Evolutionary conservation across 805 yeast genomes (phyloP), one percentile per base, ranked within the genome.

Genomic region (Candida lessepsii): DNA sequence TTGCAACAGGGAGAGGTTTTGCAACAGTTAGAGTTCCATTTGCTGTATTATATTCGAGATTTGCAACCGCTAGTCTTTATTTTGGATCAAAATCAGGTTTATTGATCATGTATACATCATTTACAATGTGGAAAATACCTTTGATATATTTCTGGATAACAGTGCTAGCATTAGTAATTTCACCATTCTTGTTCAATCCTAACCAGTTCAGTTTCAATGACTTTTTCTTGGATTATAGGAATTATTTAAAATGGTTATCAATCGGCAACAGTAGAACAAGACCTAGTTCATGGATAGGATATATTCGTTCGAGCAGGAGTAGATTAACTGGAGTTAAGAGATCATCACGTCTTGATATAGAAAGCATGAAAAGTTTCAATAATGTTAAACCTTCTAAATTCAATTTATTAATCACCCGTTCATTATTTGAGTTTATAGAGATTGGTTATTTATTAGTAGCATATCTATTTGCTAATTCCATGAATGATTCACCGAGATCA

Each of bases 1-100:
- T 85, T 56, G 80, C 90, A 29, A 85, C 93, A 13, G 93, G 93
- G 60, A 76, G 95, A 72, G 90, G 93, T 52, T 84, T 85, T 59
- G 91, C 91, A 32, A 84, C 90, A 35, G 77, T 85, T 14, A 78
- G 93, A 70, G 80, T 81, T 50, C 84, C 86, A 50, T 84, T 85
- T 65, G 74, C 87, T 13, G 81, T 79, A 25, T 66, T 85, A 51
- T 85, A 83, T 58, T 75, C 89, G 15, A 75, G 89, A 65, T 85
- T 83, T 65, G 90, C 90, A 1, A 50, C 54, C 29, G 84, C 81
- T 36, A 75, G 86, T 45, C 68, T 82, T 31, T 80, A 83, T 53
- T 78, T 78, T 64, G 90, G 88, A 2, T 70, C 76, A 1, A 57
- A 70, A 2, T 70, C 78, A 18, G 61, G 77, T 29, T 50, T 76